A percentile compares a stretch with the other conserved stretches of the same genome.
phyloP scores from a whole-genome alignment of 345 rosid species.

The Euphorbia tirucalli region DNA sequence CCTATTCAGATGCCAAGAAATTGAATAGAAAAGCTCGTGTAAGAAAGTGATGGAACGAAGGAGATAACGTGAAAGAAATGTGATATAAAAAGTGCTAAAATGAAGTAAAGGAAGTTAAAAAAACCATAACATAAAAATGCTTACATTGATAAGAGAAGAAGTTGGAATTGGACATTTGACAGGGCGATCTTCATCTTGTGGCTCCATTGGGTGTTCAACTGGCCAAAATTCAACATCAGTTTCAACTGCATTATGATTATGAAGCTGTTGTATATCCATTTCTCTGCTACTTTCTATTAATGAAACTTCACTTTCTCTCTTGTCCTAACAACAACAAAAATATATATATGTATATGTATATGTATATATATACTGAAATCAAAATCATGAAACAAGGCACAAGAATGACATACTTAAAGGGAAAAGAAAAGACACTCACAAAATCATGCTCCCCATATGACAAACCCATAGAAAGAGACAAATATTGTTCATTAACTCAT shows the following conservation, averaged over 20 bases:
- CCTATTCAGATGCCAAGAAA: too few species aligned
- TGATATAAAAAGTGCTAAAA: too few species aligned
- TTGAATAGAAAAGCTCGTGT: too few species aligned
- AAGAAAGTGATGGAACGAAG: too few species aligned
- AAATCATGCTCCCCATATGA: conserved; percentile 33
- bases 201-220: conserved; percentile 84
- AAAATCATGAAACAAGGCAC: background rate
- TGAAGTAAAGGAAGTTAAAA: too few species aligned
- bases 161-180: conserved; percentile 77
- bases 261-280: conserved; percentile 27
- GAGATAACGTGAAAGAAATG: too few species aligned
- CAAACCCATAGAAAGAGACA: conserved; percentile 28
- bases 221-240: conserved; percentile 71
- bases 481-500: conserved; percentile 22
- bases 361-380: background rate
- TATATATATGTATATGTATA: too few species aligned
- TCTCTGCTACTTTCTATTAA: conserved; percentile 20
- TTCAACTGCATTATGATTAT: conserved; percentile 24
- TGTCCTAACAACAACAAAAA: conserved; percentile 18
- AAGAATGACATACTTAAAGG: background rate
- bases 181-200: conserved; percentile 84
- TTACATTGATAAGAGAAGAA: conserved; percentile 60
- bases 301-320: conserved; percentile 24
- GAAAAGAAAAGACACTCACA: conserved; percentile 25
- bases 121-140: conserved; percentile 4